phyloP scores from a whole-genome alignment of 352 stramenopile genomes.

The Globisporangium megalacanthum region DNA sequence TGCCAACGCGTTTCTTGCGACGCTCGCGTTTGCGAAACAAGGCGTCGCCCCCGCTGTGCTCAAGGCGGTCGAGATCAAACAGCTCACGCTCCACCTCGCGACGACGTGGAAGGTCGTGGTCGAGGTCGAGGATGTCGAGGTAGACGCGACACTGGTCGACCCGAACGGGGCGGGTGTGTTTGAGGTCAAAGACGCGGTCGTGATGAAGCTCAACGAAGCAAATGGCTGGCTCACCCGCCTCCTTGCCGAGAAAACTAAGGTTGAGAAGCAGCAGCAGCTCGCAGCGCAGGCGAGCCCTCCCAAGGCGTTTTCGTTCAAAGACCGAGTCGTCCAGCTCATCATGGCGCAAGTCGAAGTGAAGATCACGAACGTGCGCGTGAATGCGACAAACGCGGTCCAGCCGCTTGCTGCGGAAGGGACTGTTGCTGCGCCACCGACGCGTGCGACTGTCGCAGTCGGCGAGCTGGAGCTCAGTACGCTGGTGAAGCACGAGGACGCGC shows the following conservation, averaged over 20 bases:
- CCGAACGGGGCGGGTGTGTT: conserved; percentile 36
- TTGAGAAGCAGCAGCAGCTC: conserved; percentile 24
- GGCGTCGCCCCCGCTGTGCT: conserved; percentile 42
- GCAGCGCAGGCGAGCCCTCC: conserved; percentile 10
- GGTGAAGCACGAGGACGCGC: conserved; percentile 35
- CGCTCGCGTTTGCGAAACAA: conserved; percentile 53
- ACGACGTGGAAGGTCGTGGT: conserved; percentile 52
- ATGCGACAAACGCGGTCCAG: conserved; percentile 21
- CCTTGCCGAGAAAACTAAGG: conserved; percentile 30
- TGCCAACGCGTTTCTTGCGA: conserved; percentile 43
- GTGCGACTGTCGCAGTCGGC: conserved; percentile 25
- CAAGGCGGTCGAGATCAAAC: conserved; percentile 29
- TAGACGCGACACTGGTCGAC: conserved; percentile 39
- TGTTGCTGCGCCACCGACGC: conserved; percentile 22
- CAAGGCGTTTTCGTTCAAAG: conserved; percentile 45
- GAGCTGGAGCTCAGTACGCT: conserved; percentile 36
- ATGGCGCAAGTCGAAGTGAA: conserved; percentile 57
- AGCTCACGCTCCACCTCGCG: conserved; percentile 39
- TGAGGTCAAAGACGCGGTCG: conserved; percentile 37
- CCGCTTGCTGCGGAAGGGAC: not conserved
- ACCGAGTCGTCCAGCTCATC: conserved; percentile 54
- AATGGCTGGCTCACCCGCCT: conserved; percentile 29
- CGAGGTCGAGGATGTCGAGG: conserved; percentile 36
- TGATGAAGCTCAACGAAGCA: conserved; percentile 52
- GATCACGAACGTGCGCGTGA: conserved; percentile 34